phyloP scores from a whole-genome alignment of 164 flowering plant species.

The Sedum album region DNA sequence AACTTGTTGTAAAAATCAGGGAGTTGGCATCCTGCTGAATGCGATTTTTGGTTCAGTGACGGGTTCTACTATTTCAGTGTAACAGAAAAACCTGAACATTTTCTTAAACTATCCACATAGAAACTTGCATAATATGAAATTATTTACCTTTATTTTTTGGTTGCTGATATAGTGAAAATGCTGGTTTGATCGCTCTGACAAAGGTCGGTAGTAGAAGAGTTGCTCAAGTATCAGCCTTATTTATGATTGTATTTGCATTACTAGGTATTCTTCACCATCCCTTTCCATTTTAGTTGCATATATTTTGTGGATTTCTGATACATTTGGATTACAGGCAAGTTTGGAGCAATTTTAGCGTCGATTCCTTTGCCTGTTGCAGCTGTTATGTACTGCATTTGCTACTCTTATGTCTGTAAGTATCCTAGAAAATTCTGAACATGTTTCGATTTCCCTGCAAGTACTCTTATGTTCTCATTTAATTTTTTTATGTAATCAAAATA shows the following conservation, averaged over 20 bases:
- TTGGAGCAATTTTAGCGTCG: constrained; percentile 42
- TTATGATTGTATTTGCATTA: constrained; percentile 75
- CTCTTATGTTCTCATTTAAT: neutral
- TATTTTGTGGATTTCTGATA: neutral
- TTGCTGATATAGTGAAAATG: constrained; percentile 51
- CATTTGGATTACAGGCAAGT: constrained; percentile 21
- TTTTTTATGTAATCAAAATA: constrained; percentile 18
- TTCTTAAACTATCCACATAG: neutral
- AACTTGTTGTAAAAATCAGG: constrained; percentile 33
- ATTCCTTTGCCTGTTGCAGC: constrained; percentile 34
- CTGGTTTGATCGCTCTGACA: constrained; percentile 68
- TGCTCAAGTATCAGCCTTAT: constrained; percentile 50
- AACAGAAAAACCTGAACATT: constrained; percentile 9
- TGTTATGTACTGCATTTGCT: constrained; percentile 44
- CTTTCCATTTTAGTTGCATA: neutral
- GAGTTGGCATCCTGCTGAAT: constrained; percentile 40
- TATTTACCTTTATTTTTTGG: constrained; percentile 5
- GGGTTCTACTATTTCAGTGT: constrained; percentile 43
- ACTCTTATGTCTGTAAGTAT: constrained; percentile 52
- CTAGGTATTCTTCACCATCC: constrained; percentile 36
- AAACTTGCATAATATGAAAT: neutral
- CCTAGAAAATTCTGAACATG: neutral
- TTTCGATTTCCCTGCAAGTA: neutral
- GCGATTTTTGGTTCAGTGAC: constrained; percentile 33
- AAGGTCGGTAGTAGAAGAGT: constrained; percentile 76